Evolutionary conservation across 768 basidiomycete species (phyloP).

Genomic region (Tulasnella sp.): DNA sequence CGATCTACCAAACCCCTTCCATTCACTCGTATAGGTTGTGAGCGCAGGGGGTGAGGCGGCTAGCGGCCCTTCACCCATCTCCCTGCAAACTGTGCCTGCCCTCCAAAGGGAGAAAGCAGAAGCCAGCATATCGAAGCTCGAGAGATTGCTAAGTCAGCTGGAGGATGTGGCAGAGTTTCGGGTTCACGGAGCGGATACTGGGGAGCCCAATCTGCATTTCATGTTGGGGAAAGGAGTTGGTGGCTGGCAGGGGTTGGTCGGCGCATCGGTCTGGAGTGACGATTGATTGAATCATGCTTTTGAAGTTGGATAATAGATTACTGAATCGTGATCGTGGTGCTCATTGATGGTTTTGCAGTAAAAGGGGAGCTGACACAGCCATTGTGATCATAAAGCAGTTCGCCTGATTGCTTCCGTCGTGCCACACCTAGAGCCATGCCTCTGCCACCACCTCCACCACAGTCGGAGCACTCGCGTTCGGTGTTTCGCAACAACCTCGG

Average conservation of each 20-base stretch:
- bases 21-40: no score
- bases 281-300: background rate
- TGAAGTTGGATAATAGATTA: conserved; percentile 2
- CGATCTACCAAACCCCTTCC: no score
- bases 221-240: conserved; percentile 3
- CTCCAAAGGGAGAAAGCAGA: background rate
- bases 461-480: conserved; percentile 9
- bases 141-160: background rate
- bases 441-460: conserved; percentile 6
- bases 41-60: no score
- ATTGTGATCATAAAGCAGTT: no score
- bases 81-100: background rate
- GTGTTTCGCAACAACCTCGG: conserved; percentile 25
- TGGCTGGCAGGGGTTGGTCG: conserved; percentile 12
- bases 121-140: background rate
- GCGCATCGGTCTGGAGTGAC: conserved; percentile 11
- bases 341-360: no score
- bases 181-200: background rate
- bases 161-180: conserved; percentile 9
- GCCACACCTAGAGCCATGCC: background rate
- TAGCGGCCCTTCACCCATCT: conserved; percentile 1
- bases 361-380: no score
- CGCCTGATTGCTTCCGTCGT: no score
- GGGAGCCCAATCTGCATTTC: conserved; percentile 10
- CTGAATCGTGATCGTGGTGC: no score